A percentile compares a stretch with the other conserved stretches of the same genome.
Conservation (phyloP, 1,139 yeast genomes). For the Protomyces inouyei region DNA sequence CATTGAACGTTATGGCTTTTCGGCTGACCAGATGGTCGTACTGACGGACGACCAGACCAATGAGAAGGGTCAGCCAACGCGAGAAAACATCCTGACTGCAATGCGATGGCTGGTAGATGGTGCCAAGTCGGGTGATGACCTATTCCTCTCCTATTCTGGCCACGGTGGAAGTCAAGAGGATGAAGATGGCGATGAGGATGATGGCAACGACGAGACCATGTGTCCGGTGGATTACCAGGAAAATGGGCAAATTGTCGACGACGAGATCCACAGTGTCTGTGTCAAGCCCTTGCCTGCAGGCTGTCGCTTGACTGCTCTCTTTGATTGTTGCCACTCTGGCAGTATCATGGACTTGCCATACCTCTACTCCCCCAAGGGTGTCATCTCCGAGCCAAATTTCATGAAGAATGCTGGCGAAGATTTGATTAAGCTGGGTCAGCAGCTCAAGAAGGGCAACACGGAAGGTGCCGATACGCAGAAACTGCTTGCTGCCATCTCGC, state of each 20-base stretch:
- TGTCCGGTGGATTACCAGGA: conserved; percentile 82
- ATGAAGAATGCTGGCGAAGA: conserved; percentile 83
- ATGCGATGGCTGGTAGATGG: conserved; percentile 85
- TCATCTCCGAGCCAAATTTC: conserved; percentile 80
- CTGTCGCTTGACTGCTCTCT: conserved; percentile 63
- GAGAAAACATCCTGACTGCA: conserved; percentile 72
- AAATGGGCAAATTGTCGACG: conserved; percentile 61
- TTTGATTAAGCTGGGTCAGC: conserved; percentile 62
- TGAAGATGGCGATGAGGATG: conserved; percentile 83
- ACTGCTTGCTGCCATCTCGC: conserved; percentile 47
- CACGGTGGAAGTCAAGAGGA: conserved; percentile 87
- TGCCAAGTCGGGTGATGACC: conserved; percentile 45
- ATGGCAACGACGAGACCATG: conserved; percentile 82
- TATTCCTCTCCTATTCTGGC: conserved; percentile 56
- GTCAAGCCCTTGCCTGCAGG: conserved; percentile 76
- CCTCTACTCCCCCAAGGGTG: conserved; percentile 84
- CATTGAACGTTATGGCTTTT: conserved; percentile 58
- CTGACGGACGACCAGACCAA: conserved; percentile 75
- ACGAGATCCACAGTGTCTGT: conserved; percentile 70
- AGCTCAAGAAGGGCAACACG: conserved; percentile 67
- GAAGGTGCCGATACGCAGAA: conserved; percentile 51
- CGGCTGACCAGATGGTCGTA: conserved; percentile 68
- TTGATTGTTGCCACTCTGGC: conserved; percentile 70
- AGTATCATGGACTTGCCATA: conserved; percentile 85
- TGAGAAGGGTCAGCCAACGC: conserved; percentile 64